Percentiles rank a stretch among this genome's conserved stretches.
phyloP scores from a whole-genome alignment of 2,329 filamentous ascomycete species.

The Penicillium carneum region DNA sequence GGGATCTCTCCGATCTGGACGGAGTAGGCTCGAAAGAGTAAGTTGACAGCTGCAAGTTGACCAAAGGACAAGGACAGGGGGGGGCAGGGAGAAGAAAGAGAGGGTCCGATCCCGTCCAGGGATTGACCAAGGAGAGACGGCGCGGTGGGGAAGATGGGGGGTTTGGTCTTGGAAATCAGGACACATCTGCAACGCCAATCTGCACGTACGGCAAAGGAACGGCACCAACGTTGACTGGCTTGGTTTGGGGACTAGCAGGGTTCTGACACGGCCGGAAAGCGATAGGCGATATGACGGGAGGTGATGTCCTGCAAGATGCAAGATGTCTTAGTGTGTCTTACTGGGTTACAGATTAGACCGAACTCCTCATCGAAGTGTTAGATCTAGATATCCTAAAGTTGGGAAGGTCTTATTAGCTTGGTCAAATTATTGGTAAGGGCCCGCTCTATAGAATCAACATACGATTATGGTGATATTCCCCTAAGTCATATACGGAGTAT shows the following conservation, averaged over 20 bases:
- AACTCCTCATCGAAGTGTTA: constrained; percentile 36
- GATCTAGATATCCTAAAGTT: constrained; percentile 25
- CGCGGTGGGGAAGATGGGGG: background rate
- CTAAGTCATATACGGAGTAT: background rate
- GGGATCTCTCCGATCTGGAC: constrained; percentile 41
- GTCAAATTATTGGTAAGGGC: constrained; percentile 21
- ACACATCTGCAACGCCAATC: constrained; percentile 10
- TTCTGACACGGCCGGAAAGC: constrained; percentile 17
- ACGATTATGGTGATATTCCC: background rate
- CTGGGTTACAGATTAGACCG: constrained; percentile 9
- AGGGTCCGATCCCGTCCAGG: constrained; percentile 5
- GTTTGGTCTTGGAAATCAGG: constrained; percentile 10
- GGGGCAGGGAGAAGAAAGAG: background rate
- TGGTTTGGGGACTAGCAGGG: constrained; percentile 19
- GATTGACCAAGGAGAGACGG: constrained; percentile 2
- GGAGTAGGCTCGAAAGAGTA: constrained; percentile 36
- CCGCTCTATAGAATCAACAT: background rate
- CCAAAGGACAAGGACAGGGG: constrained; percentile 21
- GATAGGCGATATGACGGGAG: constrained; percentile 7
- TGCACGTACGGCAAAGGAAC: constrained; percentile 11
- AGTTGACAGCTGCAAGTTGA: constrained; percentile 42
- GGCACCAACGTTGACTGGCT: constrained; percentile 17
- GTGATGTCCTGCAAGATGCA: constrained; percentile 7
- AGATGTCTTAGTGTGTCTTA: background rate
- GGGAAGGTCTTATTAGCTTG: background rate